Evolutionary conservation across 139 green algal genomes (phyloP).

Genomic region (Chlamydomonas sphaeroides): DNA sequence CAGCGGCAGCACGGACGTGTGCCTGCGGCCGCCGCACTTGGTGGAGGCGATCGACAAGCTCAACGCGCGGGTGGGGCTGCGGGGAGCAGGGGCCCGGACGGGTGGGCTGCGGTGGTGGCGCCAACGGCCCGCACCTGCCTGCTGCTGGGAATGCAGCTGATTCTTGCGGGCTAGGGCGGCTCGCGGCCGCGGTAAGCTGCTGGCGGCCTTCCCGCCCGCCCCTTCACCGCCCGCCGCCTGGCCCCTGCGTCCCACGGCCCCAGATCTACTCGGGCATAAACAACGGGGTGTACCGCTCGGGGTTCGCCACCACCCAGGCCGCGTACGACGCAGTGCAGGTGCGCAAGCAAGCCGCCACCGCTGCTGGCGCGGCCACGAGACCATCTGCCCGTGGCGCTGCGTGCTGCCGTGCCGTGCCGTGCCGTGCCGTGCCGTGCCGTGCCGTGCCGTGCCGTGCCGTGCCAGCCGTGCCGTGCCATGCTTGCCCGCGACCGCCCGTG

Average conservation of each 20-base stretch:
- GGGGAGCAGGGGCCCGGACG: neutral
- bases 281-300: constrained; percentile 77
- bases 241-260: neutral
- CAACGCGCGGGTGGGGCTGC: constrained; percentile 68
- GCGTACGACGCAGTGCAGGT: constrained; percentile 74
- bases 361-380: no score
- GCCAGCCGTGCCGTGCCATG: no score
- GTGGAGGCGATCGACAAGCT: constrained; percentile 70
- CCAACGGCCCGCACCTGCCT: no score
- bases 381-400: no score
- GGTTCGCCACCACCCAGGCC: constrained; percentile 84
- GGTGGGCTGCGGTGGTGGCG: neutral
- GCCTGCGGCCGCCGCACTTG: constrained; percentile 71
- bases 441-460: no score
- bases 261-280: constrained; percentile 78
- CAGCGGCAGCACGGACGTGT: constrained; percentile 58
- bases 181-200: no score
- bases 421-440: no score
- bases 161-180: no score
- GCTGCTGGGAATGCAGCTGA: no score
- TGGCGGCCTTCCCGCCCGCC: neutral
- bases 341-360: no score
- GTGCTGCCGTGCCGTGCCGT: neutral
- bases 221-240: no score
- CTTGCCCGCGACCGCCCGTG: no score